Conservation (phyloP, 2,329 filamentous ascomycete genomes). For the Dactylellina parvicollis region DNA sequence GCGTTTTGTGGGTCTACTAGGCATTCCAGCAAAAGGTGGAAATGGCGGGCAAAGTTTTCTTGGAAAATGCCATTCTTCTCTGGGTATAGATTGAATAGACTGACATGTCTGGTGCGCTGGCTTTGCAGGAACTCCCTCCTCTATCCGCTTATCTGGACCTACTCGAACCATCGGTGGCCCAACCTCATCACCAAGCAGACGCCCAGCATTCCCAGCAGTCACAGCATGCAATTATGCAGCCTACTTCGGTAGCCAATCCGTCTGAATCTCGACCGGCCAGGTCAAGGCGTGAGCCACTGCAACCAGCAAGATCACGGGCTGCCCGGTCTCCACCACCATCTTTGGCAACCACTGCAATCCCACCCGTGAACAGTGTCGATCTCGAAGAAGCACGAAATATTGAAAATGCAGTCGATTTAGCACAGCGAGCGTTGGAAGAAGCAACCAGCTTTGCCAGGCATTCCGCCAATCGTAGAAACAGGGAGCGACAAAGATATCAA, state of each 20-base stretch:
- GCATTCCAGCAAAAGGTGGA: slow-evolving; percentile 9
- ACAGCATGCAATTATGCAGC: slow-evolving; percentile 48
- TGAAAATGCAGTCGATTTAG: slow-evolving; percentile 38
- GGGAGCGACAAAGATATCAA: slow-evolving; percentile 55
- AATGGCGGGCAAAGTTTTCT: slow-evolving; percentile 5
- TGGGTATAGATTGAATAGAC: slow-evolving; percentile 33
- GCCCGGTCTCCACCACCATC: slow-evolving; percentile 45
- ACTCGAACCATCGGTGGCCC: slow-evolving; percentile 42
- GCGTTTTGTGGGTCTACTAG: slow-evolving; percentile 13
- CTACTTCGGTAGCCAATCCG: slow-evolving; percentile 41
- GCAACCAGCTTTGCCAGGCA: slow-evolving; percentile 49
- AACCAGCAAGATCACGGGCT: slow-evolving; percentile 38
- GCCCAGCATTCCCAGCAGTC: slow-evolving; percentile 39
- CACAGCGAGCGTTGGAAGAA: slow-evolving; percentile 52
- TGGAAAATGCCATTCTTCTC: slow-evolving; percentile 22
- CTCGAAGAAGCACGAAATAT: slow-evolving; percentile 39
- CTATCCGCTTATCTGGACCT: slow-evolving; percentile 53
- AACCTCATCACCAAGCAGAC: slow-evolving; percentile 41
- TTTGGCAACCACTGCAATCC: slow-evolving; percentile 41
- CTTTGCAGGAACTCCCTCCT: slow-evolving; percentile 54
- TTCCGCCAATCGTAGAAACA: slow-evolving; percentile 55
- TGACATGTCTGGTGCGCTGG: slow-evolving; percentile 53
- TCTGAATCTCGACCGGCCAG: slow-evolving; percentile 45
- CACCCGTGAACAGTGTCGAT: slow-evolving; percentile 42
- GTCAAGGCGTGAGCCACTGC: slow-evolving; percentile 39